Conservation (phyloP, 2,329 filamentous ascomycete species). For the Fusarium pseudocircinatum region DNA sequence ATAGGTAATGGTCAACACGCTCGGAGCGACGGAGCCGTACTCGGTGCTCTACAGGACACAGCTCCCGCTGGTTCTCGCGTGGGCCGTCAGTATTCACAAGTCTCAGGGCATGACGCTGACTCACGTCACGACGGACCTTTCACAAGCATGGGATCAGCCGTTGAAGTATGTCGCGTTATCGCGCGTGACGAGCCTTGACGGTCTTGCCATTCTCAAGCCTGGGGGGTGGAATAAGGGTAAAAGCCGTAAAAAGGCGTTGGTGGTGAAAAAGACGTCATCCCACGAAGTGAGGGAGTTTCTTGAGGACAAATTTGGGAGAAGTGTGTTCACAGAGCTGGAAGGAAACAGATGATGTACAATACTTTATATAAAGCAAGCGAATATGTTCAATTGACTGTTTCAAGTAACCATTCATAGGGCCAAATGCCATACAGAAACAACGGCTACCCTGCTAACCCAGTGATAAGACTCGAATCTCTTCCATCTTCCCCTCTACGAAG, state of each 20-base stretch:
- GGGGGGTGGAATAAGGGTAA: rapidly evolving
- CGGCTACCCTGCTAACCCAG: rapidly evolving
- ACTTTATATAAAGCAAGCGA: neutral
- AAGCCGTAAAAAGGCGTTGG: neutral
- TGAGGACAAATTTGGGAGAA: neutral
- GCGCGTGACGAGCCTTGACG: conserved; percentile 29
- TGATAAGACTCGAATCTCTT: rapidly evolving
- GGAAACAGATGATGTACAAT: neutral
- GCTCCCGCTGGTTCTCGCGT: conserved; percentile 67
- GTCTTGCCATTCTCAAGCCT: conserved; percentile 4
- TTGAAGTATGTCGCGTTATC: conserved; percentile 65
- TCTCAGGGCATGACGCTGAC: conserved; percentile 71
- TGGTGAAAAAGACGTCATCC: neutral
- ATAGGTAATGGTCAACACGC: conserved; percentile 58
- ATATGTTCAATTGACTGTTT: rapidly evolving
- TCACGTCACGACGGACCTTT: conserved; percentile 64
- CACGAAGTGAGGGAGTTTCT: neutral
- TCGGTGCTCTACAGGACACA: conserved; percentile 65
- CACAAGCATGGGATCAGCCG: conserved; percentile 62
- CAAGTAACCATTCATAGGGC: neutral
- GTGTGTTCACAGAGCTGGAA: neutral
- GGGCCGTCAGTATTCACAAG: conserved; percentile 73
- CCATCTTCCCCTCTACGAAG: neutral
- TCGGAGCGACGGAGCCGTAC: conserved; percentile 57
- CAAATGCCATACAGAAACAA: neutral